phyloP scores from a whole-genome alignment of 2,329 filamentous ascomycete genomes.

The Ceratocystis eucalypticola region DNA sequence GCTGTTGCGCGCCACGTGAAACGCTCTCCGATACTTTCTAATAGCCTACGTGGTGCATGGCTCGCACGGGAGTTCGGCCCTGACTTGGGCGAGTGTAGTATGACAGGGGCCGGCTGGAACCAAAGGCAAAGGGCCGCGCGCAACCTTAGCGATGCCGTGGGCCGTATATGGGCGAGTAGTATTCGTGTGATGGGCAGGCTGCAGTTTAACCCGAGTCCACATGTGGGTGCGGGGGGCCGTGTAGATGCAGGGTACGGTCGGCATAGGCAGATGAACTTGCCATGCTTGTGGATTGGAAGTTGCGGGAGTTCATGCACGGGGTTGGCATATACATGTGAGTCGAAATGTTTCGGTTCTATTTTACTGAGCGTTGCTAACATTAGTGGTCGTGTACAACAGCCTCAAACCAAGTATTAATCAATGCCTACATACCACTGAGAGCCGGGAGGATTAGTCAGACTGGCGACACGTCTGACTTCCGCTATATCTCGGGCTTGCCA shows the following conservation, averaged over 20 bases:
- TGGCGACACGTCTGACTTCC: not conserved
- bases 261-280: conserved; percentile 11
- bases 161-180: conserved; percentile 4
- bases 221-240: not conserved
- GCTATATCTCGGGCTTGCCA: conserved; percentile 2
- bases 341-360: not conserved
- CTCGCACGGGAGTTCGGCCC: conserved; percentile 15
- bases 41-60: not conserved
- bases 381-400: not conserved
- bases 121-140: not conserved
- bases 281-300: conserved; percentile 12
- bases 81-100: not conserved
- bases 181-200: conserved; percentile 11
- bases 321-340: conserved; percentile 11
- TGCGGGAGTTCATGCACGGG: conserved; percentile 12
- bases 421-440: conserved; percentile 11
- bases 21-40: conserved; percentile 1
- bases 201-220: not conserved
- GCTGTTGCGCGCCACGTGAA: conserved; percentile 7
- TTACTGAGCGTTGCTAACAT: not conserved
- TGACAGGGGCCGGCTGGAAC: not conserved
- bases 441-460: not conserved
- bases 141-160: conserved; percentile 6
- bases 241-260: conserved; percentile 11
- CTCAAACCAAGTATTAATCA: conserved; percentile 4